Base-by-base conservation (phyloP, 305 asterid species). In the Salvia sclarea region DNA sequence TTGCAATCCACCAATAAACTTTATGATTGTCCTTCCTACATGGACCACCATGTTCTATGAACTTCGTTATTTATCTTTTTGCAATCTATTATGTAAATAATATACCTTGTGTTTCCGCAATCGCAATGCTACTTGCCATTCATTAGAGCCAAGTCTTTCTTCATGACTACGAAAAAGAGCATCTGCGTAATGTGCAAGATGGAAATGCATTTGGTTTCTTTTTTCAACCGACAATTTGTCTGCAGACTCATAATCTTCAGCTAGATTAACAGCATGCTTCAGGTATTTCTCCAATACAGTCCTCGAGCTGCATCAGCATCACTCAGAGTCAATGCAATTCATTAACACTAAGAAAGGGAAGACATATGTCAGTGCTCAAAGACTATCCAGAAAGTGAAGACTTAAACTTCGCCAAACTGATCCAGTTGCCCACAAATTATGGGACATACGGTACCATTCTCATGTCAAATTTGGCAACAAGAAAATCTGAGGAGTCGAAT, bases 181-280 rank as follows among this genome's bases (percentile, higher is more conserved):
- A 87, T 93, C 97, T 44, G 98, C 92, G 76, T 93, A 93, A 72
- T 88, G 98, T n/a, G 98, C 96, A 66, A 93, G 98, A 83, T 93
- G 96, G 80, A 88, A 93, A 87, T 91, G 97, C 96, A 90, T 87
- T 83, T 88, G 95, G 78, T 86, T 88, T 78, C 92, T 84, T 79
- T 87, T 90, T 75, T 81, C 86, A 54, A 72, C 28, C 13, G 95
- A 86, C 66, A 82, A 76, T 79, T 80, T 79, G 78, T 82, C 84
- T 30, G 72, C 76, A 61, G 86, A 76, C 71, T 68, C 86, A 68
- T 75, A 79, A 77, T 78, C 84, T 76, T 86, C 97, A 64, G 96
- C 95, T 44, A 93, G 85, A 68, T 79, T 68, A 76, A 93, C 96
- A 71, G 98, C 98, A 64, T 87, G 93, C 75, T 86, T 93, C 82